phyloP scores from a whole-genome alignment of 129 eudicot genomes.

The Flaveria brownii region DNA sequence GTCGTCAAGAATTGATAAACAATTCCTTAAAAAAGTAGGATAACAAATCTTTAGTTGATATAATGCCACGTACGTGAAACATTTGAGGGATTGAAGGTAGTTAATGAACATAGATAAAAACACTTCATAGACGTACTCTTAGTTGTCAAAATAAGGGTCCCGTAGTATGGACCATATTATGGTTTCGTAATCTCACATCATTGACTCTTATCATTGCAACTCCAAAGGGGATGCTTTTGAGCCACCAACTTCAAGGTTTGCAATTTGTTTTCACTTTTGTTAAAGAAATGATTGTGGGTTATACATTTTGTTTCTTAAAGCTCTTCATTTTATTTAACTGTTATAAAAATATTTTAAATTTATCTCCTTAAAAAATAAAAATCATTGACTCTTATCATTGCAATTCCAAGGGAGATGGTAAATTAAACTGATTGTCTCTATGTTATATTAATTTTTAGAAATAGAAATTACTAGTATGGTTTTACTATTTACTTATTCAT shows the following conservation, averaged over 20 bases:
- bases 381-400: too few species aligned
- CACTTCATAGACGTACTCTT: background rate
- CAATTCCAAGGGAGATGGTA: too few species aligned
- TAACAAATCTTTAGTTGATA: conserved; percentile 11
- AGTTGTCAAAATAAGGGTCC: conserved; percentile 10
- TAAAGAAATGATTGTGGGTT: background rate
- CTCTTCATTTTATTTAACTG: too few species aligned
- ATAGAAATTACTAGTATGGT: too few species aligned
- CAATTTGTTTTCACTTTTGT: background rate
- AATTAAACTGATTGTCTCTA: too few species aligned
- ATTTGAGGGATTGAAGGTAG: background rate
- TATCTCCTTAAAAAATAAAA: too few species aligned
- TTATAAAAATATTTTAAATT: too few species aligned
- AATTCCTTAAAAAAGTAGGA: background rate
- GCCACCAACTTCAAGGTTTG: conserved; percentile 1
- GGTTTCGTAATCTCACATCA: conserved; percentile 4
- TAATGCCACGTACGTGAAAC: conserved; percentile 5
- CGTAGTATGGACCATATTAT: conserved; percentile 21
- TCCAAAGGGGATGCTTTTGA: background rate
- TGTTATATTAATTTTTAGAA: too few species aligned
- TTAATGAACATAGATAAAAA: background rate
- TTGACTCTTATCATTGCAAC: conserved; percentile 22
- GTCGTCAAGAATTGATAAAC: too few species aligned
- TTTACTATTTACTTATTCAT: too few species aligned
- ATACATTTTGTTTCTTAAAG: background rate